Evolutionary conservation across 1,284 basidiomycete genomes (phyloP), one percentile per base, ranked within the genome.

Genomic region (Marasmius fiardii): DNA sequence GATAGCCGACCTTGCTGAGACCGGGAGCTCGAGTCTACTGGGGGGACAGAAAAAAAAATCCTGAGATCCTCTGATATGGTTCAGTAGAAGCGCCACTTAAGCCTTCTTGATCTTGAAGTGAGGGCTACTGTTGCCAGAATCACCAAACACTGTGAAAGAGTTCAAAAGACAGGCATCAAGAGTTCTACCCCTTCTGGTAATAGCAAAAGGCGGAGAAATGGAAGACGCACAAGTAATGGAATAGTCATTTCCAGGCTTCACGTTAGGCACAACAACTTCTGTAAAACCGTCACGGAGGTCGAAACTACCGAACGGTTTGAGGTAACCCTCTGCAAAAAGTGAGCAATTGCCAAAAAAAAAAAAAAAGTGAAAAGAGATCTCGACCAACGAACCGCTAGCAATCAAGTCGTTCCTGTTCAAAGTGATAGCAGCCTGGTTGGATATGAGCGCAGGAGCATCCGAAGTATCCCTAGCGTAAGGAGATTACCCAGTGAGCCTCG

Each of bases 391-490:
- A 41, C 34, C 35, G 31, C 23, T 31, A 2, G 28, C 33, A 49
- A 44, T 23, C 14, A 11, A 24, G 10, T 49, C 47, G 33, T 16
- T 16, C 16, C n/a, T 41, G 16, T 35, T 35, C 44, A 54, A 45
- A 8, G 34, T 44, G 21, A 54, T 44, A 28, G 23, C 23, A 26
- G 48, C n/a, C 5, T 41, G 24, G 33, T 54, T 54, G 31, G 52
- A 44, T 23, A 58, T 58, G 35, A 39, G 33, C 39, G 20, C 35
- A 16, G 52, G 56, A 3, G 56, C 56, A 35, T 58, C 44, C 18
- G 52, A 51, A 10, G 52, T 58, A 28, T 58, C 49, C 56, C 56
- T 58, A 31, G n/a, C n/a, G n/a, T n/a, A n/a, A 41, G 4, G n/a
- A 4, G 28, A 31, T 4, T 31, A 31, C 10, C 39, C 7, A 2